Evolutionary conservation across 306 rosid species (phyloP), one percentile per base, ranked within the genome.

Genomic region (Dryas drummondii): DNA sequence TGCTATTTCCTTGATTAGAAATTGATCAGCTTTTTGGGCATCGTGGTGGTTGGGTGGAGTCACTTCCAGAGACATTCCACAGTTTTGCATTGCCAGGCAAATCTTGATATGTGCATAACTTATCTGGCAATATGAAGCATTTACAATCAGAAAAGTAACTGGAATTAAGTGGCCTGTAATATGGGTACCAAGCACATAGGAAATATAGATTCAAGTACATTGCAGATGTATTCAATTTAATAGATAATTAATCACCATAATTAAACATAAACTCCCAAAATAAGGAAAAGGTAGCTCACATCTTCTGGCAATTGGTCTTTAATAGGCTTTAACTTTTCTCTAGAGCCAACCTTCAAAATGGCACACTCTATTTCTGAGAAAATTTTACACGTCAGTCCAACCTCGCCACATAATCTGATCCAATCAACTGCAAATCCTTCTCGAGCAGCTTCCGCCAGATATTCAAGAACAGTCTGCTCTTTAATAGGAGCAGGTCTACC

Each of bases 301-400:
- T 89, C 85, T 81, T 91, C 98, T 19, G 89, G 89, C 76, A 93
- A 78, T 84, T 91, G 96, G 46, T 86, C 85, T 82, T 93, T 93
- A 75, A 93, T 87, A 78, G 97, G 93, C 89, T 91, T 93, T 85
- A 93, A 66, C 86, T 86, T 93, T 51, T 93, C 98, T 48, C 42
- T 72, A 64, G 91, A 75, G 80, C 98, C 98, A 74, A 88, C 93
- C 86, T 86, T 93, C 50, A 68, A 68, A 82, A 93, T 77, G 61
- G 98, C 97, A 41, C 76, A 82, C 83, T 82, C 87, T 82, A 89
- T 84, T 53, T 79, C 82, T 4, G 83, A 82, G 44, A 82, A 63
- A 80, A 83, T 68, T 66, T 74, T 79, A 52, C 46, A 65, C 15
- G 89, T 82, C 68, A 93, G 79, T 64, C 96, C 89, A 69, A 82